Evolutionary conservation across 306 rosid species (phyloP), one percentile per base, ranked within the genome.

Genomic region (Glycyrrhiza uralensis): DNA sequence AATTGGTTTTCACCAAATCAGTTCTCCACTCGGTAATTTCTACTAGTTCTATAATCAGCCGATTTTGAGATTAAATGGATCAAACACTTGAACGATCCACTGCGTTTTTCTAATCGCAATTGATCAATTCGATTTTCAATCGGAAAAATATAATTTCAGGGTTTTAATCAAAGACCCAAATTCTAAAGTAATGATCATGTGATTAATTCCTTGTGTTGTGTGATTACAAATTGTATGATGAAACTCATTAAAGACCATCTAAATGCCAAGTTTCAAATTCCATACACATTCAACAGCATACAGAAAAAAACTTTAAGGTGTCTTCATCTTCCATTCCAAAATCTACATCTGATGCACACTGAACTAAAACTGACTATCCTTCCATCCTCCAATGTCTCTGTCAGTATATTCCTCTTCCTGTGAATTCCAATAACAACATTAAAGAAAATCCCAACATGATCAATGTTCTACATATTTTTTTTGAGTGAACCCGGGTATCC

Each of bases 301-400:
- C 76, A 50, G 3, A 10, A 56, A 50, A 70, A 17, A 19, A 71
- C 55, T 33, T 33, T 6, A 54, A 63, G 30, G 4, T 38, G 6
- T 60, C 14, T 59, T 56, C 44, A 70, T 70, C 67, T 51, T 61
- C 22, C 58, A 44, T 18, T 79, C 55, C 64, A 66, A 65, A 65
- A 26, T 51, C 61, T 68, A 79, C 39, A 54, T 45, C 32, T 35
- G 17, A 22, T 51, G 75, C 78, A 67, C 23, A 64, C 29, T 58
- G 69, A 78, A 54, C 57, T 57, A 79, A 57, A 38, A 60, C 19
- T 52, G 35, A 56, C 97, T 89, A 35, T 86, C 72, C 85, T 70
- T 87, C 97, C 97, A 89, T 76, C 93, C 96, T 69, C 97, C 97
- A 67, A 69, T 6, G 2, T 83, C 79, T 12, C 54, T 66, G 5